Conservation (phyloP, 352 stramenopile species). For the Phytopythium vexans region DNA sequence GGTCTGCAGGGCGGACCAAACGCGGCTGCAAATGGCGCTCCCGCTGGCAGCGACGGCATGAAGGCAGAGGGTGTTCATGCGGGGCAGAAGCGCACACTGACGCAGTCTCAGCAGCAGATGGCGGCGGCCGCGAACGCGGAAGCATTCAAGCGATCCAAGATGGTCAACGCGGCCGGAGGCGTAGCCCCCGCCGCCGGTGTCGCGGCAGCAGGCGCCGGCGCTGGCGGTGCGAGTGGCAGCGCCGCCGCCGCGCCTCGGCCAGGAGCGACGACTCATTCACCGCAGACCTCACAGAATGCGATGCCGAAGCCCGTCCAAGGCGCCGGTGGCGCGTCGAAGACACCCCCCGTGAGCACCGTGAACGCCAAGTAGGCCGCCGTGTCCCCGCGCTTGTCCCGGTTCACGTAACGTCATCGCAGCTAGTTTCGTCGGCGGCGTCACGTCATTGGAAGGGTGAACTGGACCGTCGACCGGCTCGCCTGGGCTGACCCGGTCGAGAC, state of each 20-base stretch:
- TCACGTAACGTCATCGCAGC: not conserved
- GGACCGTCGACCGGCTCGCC: too few relatives aligned
- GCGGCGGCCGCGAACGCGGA: slow-evolving; percentile 71
- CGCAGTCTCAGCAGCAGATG: slow-evolving; percentile 82
- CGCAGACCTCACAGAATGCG: slow-evolving; percentile 42
- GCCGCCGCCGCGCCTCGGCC: not conserved
- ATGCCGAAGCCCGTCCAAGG: slow-evolving; percentile 76
- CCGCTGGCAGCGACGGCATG: slow-evolving; percentile 17
- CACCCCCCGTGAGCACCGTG: slow-evolving; percentile 83
- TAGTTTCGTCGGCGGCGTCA: not conserved
- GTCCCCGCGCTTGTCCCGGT: not conserved
- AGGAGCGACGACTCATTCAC: slow-evolving; percentile 20
- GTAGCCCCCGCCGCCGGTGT: slow-evolving; percentile 12
- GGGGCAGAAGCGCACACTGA: slow-evolving; percentile 68
- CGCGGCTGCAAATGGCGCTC: slow-evolving; percentile 26
- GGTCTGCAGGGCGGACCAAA: slow-evolving; percentile 49
- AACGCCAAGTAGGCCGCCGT: slow-evolving; percentile 77
- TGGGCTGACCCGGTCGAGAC: too few relatives aligned
- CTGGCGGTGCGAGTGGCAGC: slow-evolving; percentile 4
- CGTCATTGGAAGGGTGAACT: too few relatives aligned
- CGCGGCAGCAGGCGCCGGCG: slow-evolving; percentile 14
- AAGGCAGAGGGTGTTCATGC: slow-evolving; percentile 27
- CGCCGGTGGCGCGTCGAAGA: slow-evolving; percentile 74
- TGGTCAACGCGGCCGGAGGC: slow-evolving; percentile 10
- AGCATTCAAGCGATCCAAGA: slow-evolving; percentile 83